phyloP scores from a whole-genome alignment of 495 filamentous ascomycete genomes.

The Saxispiralis lemnorum region DNA sequence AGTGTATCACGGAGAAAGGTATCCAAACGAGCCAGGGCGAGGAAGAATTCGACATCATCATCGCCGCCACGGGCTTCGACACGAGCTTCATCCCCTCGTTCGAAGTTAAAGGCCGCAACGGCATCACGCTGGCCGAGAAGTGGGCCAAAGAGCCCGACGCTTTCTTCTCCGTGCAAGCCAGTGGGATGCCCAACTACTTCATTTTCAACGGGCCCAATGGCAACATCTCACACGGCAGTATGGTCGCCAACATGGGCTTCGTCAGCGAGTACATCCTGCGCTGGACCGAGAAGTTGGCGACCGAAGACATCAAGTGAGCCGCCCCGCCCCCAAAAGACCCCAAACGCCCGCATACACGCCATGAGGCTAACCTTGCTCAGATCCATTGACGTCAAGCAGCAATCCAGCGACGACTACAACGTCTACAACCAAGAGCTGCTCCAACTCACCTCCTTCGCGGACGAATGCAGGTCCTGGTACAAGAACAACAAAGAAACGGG shows the following conservation, averaged over 20 bases:
- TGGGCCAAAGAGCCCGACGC: slow-evolving; percentile 17
- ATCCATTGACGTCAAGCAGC: slow-evolving; percentile 23
- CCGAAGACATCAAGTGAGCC: slow-evolving; percentile 29
- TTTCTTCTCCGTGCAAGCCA: slow-evolving; percentile 20
- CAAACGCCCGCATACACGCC: not conserved
- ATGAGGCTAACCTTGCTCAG: not conserved
- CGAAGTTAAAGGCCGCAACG: slow-evolving; percentile 14
- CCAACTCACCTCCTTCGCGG: slow-evolving; percentile 29
- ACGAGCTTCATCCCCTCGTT: slow-evolving; percentile 21
- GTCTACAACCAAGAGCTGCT: slow-evolving; percentile 32
- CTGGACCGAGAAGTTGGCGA: slow-evolving; percentile 32
- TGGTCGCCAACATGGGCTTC: slow-evolving; percentile 30
- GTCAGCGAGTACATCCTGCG: slow-evolving; percentile 35
- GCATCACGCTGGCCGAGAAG: slow-evolving; percentile 14
- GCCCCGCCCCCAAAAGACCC: not conserved
- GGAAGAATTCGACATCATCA: slow-evolving; percentile 21
- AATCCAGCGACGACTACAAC: slow-evolving; percentile 30
- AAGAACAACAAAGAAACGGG: slow-evolving; percentile 16
- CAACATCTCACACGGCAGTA: slow-evolving; percentile 19
- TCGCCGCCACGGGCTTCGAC: slow-evolving; percentile 25
- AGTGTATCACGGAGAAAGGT: slow-evolving; percentile 12
- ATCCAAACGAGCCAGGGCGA: slow-evolving; percentile 20
- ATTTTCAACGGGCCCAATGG: slow-evolving; percentile 22
- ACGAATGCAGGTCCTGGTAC: slow-evolving; percentile 37
- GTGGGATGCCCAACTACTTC: slow-evolving; percentile 22